Conservation (phyloP, 2,329 filamentous ascomycete genomes). For the Magnaporthales sp. region DNA sequence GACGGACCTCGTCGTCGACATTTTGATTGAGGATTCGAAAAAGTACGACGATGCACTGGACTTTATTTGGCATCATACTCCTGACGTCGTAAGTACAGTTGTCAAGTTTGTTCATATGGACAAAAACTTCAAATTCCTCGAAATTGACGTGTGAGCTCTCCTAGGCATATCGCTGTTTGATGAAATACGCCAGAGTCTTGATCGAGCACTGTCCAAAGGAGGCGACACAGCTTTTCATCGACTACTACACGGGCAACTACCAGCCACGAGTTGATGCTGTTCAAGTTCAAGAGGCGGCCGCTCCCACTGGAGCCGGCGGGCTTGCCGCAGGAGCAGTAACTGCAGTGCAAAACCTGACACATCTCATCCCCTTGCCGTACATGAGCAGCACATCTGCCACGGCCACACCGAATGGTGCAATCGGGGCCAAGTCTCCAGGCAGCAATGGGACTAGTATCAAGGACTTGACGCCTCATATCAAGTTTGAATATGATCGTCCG, state of each 20-base stretch:
- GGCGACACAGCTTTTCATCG: constrained; percentile 81
- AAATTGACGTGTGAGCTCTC: constrained; percentile 14
- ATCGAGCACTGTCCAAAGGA: constrained; percentile 78
- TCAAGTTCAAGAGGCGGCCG: constrained; percentile 23
- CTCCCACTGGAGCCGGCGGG: constrained; percentile 26
- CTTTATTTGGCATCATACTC: constrained; percentile 83
- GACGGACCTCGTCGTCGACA: constrained; percentile 88
- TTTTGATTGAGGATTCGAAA: constrained; percentile 91
- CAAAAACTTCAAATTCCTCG: not conserved
- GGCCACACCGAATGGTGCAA: constrained; percentile 41
- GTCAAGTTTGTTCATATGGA: not conserved
- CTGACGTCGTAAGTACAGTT: constrained; percentile 54
- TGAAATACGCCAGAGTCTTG: constrained; percentile 90
- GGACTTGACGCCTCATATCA: constrained; percentile 39
- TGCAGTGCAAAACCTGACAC: constrained; percentile 78
- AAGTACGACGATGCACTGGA: constrained; percentile 80
- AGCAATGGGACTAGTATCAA: constrained; percentile 39
- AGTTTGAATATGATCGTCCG: constrained; percentile 63
- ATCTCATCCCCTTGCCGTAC: constrained; percentile 75
- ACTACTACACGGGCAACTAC: constrained; percentile 88
- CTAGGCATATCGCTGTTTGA: constrained; percentile 76
- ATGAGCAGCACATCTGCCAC: constrained; percentile 60
- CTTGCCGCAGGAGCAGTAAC: constrained; percentile 55
- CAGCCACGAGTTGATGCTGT: constrained; percentile 56
- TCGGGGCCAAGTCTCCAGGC: constrained; percentile 32